These are phyloP conservation scores for Penicillium turbatum DNA, from an alignment of 495 filamentous ascomycete genomes.

Conservation along the genomic window DNA sequence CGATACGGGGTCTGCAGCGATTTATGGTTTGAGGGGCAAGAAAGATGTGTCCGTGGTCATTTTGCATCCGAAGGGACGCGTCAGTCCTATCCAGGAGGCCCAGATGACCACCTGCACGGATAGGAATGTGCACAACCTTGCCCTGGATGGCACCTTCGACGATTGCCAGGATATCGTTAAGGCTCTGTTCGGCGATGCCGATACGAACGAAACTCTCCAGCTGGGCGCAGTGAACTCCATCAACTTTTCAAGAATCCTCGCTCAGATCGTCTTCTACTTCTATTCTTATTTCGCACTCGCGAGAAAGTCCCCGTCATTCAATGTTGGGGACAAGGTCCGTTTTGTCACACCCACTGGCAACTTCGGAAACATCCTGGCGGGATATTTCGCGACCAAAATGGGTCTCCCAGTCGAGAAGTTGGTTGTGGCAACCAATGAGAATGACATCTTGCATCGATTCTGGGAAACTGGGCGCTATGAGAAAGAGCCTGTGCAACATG, in stretches of 20 bases:
- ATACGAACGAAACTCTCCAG: conserved; percentile 61
- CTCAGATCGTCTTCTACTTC: conserved; percentile 89
- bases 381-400: conserved; percentile 88
- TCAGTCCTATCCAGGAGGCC: conserved; percentile 82
- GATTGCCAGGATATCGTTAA: conserved; percentile 98
- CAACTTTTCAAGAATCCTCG: conserved; percentile 86
- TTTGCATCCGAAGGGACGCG: conserved; percentile 75
- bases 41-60: conserved; percentile 93
- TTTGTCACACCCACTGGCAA: conserved; percentile 89
- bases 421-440: conserved; percentile 85
- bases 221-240: conserved; percentile 44
- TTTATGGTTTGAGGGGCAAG: conserved; percentile 95
- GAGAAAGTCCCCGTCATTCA: conserved; percentile 43
- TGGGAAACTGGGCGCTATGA: conserved; percentile 60
- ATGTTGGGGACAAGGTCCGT: conserved; percentile 58
- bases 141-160: conserved; percentile 85
- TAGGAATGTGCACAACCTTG: conserved; percentile 80
- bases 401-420: conserved; percentile 81
- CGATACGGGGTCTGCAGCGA: conserved; percentile 92
- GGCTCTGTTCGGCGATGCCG: conserved; percentile 62
- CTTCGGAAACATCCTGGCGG: conserved; percentile 94
- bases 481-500: conserved; percentile 60
- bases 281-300: conserved; percentile 76
- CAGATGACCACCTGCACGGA: conserved; percentile 94
- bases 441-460: conserved; percentile 80